phyloP scores from a whole-genome alignment of 257 asterid genomes.

The Marsdenia floribunda region DNA sequence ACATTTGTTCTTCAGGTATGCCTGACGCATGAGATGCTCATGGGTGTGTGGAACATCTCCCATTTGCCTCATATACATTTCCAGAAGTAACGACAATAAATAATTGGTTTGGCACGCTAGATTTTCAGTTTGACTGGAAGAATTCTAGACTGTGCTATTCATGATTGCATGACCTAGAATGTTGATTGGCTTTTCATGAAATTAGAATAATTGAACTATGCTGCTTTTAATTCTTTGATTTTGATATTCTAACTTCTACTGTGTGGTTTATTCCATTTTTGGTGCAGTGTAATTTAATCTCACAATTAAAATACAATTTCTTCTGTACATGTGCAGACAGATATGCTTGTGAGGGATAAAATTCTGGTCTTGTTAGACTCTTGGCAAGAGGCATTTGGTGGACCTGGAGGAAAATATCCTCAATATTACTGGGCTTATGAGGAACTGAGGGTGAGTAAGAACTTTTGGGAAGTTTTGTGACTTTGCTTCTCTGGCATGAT shows the following conservation, averaged over 20 bases:
- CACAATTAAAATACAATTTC: background rate
- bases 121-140: background rate
- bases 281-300: background rate
- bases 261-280: background rate
- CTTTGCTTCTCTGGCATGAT: background rate
- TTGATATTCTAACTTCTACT: background rate
- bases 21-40: background rate
- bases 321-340: slow-evolving; percentile 55
- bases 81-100: background rate
- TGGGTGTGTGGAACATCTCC: background rate
- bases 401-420: slow-evolving; percentile 77
- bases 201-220: background rate
- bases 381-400: slow-evolving; percentile 96
- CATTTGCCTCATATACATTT: background rate
- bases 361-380: slow-evolving; percentile 61
- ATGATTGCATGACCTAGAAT: background rate
- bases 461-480: background rate
- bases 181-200: background rate
- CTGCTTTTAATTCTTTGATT: background rate
- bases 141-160: background rate
- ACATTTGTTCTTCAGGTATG: background rate
- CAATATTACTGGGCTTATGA: slow-evolving; percentile 85
- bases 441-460: slow-evolving; percentile 62
- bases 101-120: background rate
- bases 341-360: slow-evolving; percentile 78